Evolutionary conservation across 495 filamentous ascomycete species (phyloP).

Genomic region (Talaromyces liani): DNA sequence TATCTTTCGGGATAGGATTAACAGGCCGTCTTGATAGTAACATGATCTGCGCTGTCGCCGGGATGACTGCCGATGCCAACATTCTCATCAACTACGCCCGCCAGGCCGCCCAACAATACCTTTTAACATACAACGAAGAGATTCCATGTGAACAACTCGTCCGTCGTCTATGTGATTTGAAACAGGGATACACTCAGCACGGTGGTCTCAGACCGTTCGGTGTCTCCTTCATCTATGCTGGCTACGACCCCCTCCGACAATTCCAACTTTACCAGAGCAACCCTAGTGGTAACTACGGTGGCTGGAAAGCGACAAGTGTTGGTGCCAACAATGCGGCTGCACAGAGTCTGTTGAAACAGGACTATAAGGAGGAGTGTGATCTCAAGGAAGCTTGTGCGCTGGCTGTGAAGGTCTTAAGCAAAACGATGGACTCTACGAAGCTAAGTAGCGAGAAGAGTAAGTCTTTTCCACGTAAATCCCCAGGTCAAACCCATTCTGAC

Average conservation of each 20-base stretch:
- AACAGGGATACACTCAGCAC: constrained; percentile 99
- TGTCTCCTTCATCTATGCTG: constrained; percentile 99
- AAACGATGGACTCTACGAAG: constrained; percentile 99
- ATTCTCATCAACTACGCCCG: constrained; percentile 99
- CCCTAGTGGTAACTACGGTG: constrained; percentile 98
- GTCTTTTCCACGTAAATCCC: constrained; percentile 16
- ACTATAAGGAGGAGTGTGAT: constrained; percentile 96
- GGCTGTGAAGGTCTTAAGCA: constrained; percentile 98
- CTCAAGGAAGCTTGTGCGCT: constrained; percentile 94
- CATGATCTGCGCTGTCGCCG: constrained; percentile 99
- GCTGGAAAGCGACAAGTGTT: constrained; percentile 97
- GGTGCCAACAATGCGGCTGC: constrained; percentile 98
- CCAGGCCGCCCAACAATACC: constrained; percentile 91
- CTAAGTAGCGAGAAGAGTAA: constrained; percentile 97
- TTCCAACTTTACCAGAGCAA: constrained; percentile 99
- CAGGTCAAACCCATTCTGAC: background rate
- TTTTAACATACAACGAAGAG: constrained; percentile 98
- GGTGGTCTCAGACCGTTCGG: constrained; percentile 96
- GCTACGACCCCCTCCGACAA: constrained; percentile 87
- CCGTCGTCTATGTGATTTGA: constrained; percentile 91
- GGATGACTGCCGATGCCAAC: constrained; percentile 99
- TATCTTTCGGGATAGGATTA: background rate
- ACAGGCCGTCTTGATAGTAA: constrained; percentile 52
- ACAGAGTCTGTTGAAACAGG: constrained; percentile 96
- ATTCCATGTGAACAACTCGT: constrained; percentile 99